Evolutionary conservation across 345 rosid species (phyloP).

Genomic region (Citrus cavaleriei): DNA sequence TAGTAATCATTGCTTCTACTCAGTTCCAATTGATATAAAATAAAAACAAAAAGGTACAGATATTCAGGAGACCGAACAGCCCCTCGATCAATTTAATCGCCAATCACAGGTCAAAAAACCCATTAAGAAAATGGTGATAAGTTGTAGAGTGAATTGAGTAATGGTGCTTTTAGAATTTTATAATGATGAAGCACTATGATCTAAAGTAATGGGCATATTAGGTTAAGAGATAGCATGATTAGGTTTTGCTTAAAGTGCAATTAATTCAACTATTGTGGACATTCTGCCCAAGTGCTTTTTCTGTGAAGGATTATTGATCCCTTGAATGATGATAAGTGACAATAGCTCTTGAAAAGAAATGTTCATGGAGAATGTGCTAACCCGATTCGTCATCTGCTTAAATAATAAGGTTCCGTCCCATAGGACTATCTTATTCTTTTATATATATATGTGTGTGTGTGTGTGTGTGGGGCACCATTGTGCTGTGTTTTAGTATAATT

Average conservation of each 20-base stretch:
- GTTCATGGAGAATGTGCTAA: not conserved
- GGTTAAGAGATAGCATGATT: slow-evolving; percentile 14
- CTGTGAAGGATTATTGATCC: not conserved
- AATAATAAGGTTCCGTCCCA: too few species aligned
- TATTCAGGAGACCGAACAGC: not conserved
- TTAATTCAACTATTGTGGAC: slow-evolving; percentile 22
- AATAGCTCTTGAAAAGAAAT: not conserved
- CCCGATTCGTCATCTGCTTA: not conserved
- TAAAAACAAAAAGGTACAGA: not conserved
- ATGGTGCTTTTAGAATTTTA: not conserved
- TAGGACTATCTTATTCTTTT: too few species aligned
- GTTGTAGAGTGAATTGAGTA: not conserved
- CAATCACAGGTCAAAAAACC: not conserved
- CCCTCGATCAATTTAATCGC: not conserved
- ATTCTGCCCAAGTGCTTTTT: not conserved
- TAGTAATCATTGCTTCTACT: not conserved
- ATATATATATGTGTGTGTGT: too few species aligned
- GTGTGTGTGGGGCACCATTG: too few species aligned
- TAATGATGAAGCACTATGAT: slow-evolving; percentile 7
- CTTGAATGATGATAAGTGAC: slow-evolving; percentile 6
- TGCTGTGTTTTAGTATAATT: too few species aligned
- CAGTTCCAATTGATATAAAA: not conserved
- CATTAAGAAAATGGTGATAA: not conserved
- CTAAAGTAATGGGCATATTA: slow-evolving; percentile 14
- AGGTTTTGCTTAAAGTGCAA: slow-evolving; percentile 28